Percentiles rank a stretch among this genome's conserved stretches.
Evolutionary conservation across 129 eudicot species (phyloP).

Genomic region (Flaveria sonorensis): DNA sequence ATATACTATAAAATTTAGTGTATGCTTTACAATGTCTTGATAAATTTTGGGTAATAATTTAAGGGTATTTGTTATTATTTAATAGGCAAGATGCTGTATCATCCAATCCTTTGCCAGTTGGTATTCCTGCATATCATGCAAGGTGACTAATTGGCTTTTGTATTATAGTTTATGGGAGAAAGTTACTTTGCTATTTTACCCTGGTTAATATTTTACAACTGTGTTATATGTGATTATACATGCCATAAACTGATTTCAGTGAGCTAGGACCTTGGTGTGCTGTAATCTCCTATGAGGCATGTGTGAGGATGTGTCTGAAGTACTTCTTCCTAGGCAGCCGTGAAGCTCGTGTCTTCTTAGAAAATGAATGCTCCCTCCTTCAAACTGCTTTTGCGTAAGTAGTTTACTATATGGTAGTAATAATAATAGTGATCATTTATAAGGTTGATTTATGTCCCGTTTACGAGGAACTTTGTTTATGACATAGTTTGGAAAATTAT

Average conservation of each 20-base stretch:
- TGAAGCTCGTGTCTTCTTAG: slow-evolving; percentile 67
- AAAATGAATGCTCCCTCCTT: slow-evolving; percentile 65
- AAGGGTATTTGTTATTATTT: slow-evolving; percentile 14
- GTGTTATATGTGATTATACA: not conserved
- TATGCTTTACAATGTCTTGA: not conserved
- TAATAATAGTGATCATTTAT: not conserved
- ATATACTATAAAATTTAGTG: not conserved
- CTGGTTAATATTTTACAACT: not conserved
- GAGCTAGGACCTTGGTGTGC: slow-evolving; percentile 76
- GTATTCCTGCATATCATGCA: slow-evolving; percentile 65
- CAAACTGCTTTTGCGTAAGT: slow-evolving; percentile 66
- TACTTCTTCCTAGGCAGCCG: slow-evolving; percentile 64
- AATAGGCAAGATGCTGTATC: slow-evolving; percentile 43
- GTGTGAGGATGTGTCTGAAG: slow-evolving; percentile 73
- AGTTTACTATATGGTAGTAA: not conserved
- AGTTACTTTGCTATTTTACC: not conserved
- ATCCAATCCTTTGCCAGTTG: slow-evolving; percentile 41
- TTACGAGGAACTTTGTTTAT: not conserved
- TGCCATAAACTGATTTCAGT: slow-evolving; percentile 38
- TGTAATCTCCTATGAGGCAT: slow-evolving; percentile 77
- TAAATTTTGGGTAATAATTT: not conserved
- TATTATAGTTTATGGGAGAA: not conserved
- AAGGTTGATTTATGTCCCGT: slow-evolving; percentile 11
- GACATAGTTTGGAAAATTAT: slow-evolving; percentile 53
- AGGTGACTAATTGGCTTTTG: slow-evolving; percentile 43